Conservation (phyloP, 345 rosid species). For the Turnera subulata region DNA sequence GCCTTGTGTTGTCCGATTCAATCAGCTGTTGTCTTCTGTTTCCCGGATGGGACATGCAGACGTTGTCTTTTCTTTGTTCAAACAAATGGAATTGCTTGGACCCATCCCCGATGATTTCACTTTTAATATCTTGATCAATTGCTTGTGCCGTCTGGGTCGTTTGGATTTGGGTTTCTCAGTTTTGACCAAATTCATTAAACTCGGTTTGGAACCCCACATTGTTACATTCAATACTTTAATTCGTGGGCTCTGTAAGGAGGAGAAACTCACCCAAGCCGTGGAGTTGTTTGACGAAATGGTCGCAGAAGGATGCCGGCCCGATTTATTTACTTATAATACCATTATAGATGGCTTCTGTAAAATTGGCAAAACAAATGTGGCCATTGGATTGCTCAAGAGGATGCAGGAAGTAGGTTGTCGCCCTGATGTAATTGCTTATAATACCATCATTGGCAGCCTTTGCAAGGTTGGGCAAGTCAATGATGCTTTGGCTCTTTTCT, state of each 20-base stretch:
- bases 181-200: slow-evolving; percentile 6
- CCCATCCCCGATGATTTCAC: neutral
- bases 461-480: neutral
- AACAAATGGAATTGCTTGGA: slow-evolving; percentile 3
- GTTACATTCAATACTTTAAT: slow-evolving; percentile 6
- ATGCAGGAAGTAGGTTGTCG: neutral
- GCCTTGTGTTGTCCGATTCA: slow-evolving; percentile 5
- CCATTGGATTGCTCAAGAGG: neutral
- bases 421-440: slow-evolving; percentile 2
- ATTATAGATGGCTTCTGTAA: slow-evolving; percentile 10
- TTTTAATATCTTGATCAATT: neutral
- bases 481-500: neutral
- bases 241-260: neutral
- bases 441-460: slow-evolving; percentile 1
- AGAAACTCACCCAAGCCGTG: neutral
- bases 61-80: slow-evolving; percentile 1
- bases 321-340: slow-evolving; percentile 3
- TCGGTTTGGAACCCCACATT: slow-evolving; percentile 5
- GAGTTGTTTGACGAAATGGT: neutral
- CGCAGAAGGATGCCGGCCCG: neutral
- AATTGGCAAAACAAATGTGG: neutral
- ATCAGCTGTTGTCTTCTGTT: neutral
- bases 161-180: slow-evolving; percentile 11
- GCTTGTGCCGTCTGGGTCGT: slow-evolving; percentile 5
- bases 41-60: neutral